Percentiles rank a stretch among this genome's conserved stretches.
Conservation (phyloP, 2,329 filamentous ascomycete genomes). For the Fusarium sp. region DNA sequence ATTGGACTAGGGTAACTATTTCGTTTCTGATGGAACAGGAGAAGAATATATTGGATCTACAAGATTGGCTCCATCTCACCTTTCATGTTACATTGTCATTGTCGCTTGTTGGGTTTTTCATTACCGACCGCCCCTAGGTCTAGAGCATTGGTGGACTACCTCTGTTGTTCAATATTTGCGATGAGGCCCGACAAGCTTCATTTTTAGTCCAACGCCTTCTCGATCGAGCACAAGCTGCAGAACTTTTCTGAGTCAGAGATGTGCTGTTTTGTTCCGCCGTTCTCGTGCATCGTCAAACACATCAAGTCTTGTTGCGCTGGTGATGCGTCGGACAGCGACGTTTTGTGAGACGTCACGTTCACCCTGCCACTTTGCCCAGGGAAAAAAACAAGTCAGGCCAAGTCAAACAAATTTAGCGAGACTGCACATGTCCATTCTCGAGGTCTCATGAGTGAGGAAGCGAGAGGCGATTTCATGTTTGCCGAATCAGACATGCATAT, state of each 20-base stretch:
- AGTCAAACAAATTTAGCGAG: neutral
- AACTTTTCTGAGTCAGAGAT: neutral
- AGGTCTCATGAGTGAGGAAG: neutral
- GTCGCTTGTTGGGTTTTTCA: neutral
- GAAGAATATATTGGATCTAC: neutral
- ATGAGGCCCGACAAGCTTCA: neutral
- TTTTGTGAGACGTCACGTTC: neutral
- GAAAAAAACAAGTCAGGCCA: neutral
- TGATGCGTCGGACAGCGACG: neutral
- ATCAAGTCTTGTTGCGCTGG: neutral
- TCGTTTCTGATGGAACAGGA: neutral
- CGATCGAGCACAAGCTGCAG: neutral
- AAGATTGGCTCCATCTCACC: neutral
- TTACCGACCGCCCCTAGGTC: neutral
- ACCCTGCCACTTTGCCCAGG: neutral
- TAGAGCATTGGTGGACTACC: neutral
- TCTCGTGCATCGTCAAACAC: neutral
- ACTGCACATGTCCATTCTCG: neutral
- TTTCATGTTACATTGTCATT: neutral
- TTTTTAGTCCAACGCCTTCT: neutral
- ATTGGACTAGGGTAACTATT: neutral
- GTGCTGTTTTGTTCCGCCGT: neutral
- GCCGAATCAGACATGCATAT: neutral
- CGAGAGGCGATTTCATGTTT: neutral
- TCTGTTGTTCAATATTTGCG: neutral